Evolutionary conservation across 108 stramenopile genomes (phyloP).

Genomic region (Nitzschia sp.): DNA sequence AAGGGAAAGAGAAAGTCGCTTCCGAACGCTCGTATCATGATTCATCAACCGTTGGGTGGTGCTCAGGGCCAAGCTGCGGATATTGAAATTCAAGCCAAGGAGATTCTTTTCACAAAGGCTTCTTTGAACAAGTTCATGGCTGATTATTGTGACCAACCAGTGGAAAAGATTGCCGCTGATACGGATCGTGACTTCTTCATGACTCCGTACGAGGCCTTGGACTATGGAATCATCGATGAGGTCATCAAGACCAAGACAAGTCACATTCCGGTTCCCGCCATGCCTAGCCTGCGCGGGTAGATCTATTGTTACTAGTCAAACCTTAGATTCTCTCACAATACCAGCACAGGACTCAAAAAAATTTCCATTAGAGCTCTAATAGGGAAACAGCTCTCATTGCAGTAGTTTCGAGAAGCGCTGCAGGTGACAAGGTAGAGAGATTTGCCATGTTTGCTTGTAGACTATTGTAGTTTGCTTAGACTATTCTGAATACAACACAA

Average conservation of each 20-base stretch:
- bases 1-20: slow-evolving; percentile 87
- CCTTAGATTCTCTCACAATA: background rate
- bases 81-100: slow-evolving; percentile 98
- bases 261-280: slow-evolving; percentile 78
- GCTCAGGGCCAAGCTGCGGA: slow-evolving; percentile 95
- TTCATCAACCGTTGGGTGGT: slow-evolving; percentile 97
- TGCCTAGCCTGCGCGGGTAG: slow-evolving; percentile 56
- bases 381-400: background rate
- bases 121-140: slow-evolving; percentile 92
- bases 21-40: slow-evolving; percentile 97
- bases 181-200: slow-evolving; percentile 97
- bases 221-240: slow-evolving; percentile 97
- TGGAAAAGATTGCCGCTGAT: slow-evolving; percentile 94
- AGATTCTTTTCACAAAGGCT: slow-evolving; percentile 92
- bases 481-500: too few relatives aligned
- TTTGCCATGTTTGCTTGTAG: background rate
- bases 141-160: slow-evolving; percentile 90
- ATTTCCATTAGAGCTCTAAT: background rate
- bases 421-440: too few relatives aligned
- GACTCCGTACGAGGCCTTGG: slow-evolving; percentile 92
- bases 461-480: background rate
- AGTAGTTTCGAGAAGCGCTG: background rate
- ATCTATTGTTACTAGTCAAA: too few relatives aligned
- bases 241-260: slow-evolving; percentile 94
- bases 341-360: background rate